These are phyloP conservation scores for Phanerochaete carnosa DNA, from an alignment of 768 basidiomycete species.

Conservation along the genomic window DNA sequence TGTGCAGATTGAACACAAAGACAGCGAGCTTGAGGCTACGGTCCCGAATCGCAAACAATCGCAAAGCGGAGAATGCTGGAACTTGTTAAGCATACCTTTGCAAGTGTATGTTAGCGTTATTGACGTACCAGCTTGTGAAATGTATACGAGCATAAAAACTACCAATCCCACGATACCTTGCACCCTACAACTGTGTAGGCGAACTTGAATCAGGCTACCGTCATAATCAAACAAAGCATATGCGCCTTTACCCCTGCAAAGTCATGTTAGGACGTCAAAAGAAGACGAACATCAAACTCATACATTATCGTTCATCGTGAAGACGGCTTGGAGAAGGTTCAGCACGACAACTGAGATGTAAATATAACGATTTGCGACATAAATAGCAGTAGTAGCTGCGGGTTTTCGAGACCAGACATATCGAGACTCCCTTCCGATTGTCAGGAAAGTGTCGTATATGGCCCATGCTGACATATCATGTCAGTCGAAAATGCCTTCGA, in stretches of 20 bases:
- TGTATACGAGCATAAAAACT: background rate
- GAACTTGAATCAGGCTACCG: background rate
- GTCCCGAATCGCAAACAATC: background rate
- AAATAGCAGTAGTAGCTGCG: background rate
- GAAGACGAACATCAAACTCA: background rate
- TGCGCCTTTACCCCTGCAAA: background rate
- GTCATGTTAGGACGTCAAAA: background rate
- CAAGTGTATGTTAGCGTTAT: background rate
- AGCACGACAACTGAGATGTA: background rate
- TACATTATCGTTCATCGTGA: background rate
- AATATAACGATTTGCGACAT: background rate
- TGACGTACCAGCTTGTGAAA: background rate
- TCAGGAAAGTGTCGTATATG: slow-evolving; percentile 2
- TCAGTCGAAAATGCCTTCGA: no score
- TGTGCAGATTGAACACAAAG: background rate
- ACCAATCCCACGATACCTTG: background rate
- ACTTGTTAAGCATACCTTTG: background rate
- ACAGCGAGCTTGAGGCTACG: background rate
- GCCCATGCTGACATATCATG: background rate
- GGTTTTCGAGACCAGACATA: background rate
- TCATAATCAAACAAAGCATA: background rate
- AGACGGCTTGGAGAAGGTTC: background rate
- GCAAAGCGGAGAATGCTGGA: background rate
- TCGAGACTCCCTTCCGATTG: background rate
- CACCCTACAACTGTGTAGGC: background rate